Evolutionary conservation across 345 rosid species (phyloP).

Genomic region (Populus tremula): DNA sequence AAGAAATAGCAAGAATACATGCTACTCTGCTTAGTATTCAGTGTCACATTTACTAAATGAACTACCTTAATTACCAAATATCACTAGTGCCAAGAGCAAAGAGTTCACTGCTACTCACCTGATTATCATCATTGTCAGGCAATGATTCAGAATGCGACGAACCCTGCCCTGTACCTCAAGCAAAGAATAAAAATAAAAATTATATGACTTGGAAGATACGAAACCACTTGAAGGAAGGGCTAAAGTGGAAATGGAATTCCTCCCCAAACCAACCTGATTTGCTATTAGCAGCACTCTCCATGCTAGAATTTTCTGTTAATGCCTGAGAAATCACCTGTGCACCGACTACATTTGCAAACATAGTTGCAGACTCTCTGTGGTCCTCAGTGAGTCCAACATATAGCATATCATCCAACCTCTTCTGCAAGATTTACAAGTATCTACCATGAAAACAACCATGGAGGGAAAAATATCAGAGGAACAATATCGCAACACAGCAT

Average conservation of each 20-base stretch:
- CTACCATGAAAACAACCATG: slow-evolving; percentile 39
- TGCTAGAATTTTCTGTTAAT: slow-evolving; percentile 32
- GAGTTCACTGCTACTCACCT: slow-evolving; percentile 38
- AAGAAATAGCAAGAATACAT: slow-evolving; percentile 6
- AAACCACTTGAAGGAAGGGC: not conserved
- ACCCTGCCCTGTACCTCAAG: slow-evolving; percentile 51
- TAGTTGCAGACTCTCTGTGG: slow-evolving; percentile 87
- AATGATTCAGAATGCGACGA: slow-evolving; percentile 43
- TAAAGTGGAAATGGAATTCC: not conserved
- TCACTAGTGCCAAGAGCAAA: slow-evolving; percentile 5
- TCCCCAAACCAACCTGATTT: slow-evolving; percentile 39
- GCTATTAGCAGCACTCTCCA: slow-evolving; percentile 14
- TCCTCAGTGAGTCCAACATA: slow-evolving; percentile 94
- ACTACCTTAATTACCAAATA: not conserved
- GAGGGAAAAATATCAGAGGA: slow-evolving; percentile 29
- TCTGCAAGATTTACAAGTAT: slow-evolving; percentile 70
- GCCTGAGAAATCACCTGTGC: slow-evolving; percentile 83
- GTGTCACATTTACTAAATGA: not conserved
- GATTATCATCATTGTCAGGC: slow-evolving; percentile 43
- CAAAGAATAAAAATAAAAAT: not conserved
- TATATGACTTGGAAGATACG: not conserved
- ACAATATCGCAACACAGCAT: slow-evolving; percentile 5
- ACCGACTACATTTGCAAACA: slow-evolving; percentile 90
- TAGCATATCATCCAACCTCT: slow-evolving; percentile 87
- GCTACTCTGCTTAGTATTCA: slow-evolving; percentile 13